Evolutionary conservation across 2,329 filamentous ascomycete genomes (phyloP), one percentile per base, ranked within the genome.

Genomic region (Colletotrichum neosansevieriae): DNA sequence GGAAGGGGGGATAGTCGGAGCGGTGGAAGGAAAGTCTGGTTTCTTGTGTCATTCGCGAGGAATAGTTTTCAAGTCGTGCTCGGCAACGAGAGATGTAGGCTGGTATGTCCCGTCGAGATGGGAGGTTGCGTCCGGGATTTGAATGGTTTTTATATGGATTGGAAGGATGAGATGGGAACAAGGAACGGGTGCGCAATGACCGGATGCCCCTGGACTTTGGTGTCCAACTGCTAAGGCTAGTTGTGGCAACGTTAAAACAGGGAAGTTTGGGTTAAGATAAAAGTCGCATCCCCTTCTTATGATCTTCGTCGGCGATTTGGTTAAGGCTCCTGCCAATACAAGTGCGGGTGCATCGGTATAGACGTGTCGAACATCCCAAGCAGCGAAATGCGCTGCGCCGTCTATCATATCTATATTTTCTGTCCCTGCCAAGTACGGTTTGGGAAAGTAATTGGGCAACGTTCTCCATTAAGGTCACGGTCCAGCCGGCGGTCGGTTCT

Each of bases 171-270:
- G 49, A 32, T 24, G n/a, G 24, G 29, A 53, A 53, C 15, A 53
- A 53, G 49, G 24, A 53, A 53, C 32, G 24, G 49, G 32, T 36
- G 49, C 49, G 49, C 15, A 53, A 36, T 53, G 29, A 53, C 49
- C 9, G 29, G 13, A 24, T 53, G 10, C 29, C 45, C 49, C 49
- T 32, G 15, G 49, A 38, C 36, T 38, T 38, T 3, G 36, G 3
- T 38, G 3, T 12, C 36, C 12, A 38, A 36, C 49, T 53, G 29
- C 36, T 53, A 53, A 53, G 49, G 4, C 24, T 13, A 15, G 12
- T 29, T 36, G 29, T 36, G 7, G 29, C 29, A 53, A 53, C 29
- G n/a, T 53, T 12, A 36, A 10, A n/a, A 17, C 9, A 32, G 12
- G 24, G 15, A 17, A 32, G 49, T 13, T 34, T 36, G 4, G 13